Conservation (phyloP, 2,329 filamentous ascomycete genomes). For the Thelonectria rubi region DNA sequence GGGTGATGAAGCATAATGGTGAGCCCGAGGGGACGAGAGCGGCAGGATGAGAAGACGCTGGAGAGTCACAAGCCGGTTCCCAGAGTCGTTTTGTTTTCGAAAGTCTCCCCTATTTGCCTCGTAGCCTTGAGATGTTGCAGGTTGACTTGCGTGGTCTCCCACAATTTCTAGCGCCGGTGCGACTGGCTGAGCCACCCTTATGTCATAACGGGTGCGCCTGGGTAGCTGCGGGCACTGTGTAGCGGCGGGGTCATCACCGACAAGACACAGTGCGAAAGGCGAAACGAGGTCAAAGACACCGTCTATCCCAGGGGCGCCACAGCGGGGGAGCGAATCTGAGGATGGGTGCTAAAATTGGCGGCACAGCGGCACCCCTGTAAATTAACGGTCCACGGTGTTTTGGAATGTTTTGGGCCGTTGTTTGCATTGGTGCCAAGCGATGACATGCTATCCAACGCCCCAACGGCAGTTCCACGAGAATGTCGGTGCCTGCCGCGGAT, state of each 20-base stretch:
- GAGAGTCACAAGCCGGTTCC: constrained; percentile 21
- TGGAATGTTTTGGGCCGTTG: constrained; percentile 16
- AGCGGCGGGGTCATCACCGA: not conserved
- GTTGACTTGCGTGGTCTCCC: constrained; percentile 45
- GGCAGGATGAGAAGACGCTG: constrained; percentile 18
- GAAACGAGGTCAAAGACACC: not conserved
- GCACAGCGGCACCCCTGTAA: constrained; percentile 29
- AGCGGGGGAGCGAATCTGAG: constrained; percentile 37
- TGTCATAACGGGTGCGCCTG: constrained; percentile 40
- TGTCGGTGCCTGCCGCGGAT: constrained; percentile 28
- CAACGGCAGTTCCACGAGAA: constrained; percentile 27
- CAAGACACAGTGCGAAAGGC: constrained; percentile 16
- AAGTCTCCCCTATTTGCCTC: constrained; percentile 41
- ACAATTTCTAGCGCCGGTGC: constrained; percentile 41
- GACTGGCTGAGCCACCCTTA: constrained; percentile 44
- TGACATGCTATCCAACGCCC: constrained; percentile 21
- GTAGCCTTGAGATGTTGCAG: constrained; percentile 41
- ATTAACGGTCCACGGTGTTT: constrained; percentile 10
- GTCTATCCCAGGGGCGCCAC: constrained; percentile 29
- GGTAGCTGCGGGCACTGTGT: constrained; percentile 29
- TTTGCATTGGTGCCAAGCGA: constrained; percentile 18
- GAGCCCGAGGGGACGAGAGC: constrained; percentile 19
- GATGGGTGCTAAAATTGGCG: constrained; percentile 32
- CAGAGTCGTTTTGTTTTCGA: constrained; percentile 31
- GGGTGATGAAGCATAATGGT: constrained; percentile 32